Conservation (phyloP, 2,329 filamentous ascomycete genomes). For the Didymella exigua region DNA sequence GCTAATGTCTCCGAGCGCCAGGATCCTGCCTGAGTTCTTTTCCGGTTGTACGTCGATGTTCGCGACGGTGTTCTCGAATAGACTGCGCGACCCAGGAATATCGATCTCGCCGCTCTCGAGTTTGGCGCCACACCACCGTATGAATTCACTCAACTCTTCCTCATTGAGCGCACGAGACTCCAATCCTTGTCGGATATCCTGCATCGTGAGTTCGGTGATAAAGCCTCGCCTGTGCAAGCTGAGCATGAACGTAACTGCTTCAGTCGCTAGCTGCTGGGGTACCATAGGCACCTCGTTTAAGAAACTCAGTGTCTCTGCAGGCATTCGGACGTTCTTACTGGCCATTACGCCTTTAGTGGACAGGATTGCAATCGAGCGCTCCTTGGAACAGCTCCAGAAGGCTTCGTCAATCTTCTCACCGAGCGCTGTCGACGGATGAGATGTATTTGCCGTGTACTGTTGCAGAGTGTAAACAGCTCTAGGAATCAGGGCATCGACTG, state of each 20-base stretch:
- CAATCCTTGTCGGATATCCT: constrained; percentile 83
- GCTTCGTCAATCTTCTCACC: constrained; percentile 90
- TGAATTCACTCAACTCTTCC: constrained; percentile 78
- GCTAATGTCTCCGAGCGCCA: constrained; percentile 76
- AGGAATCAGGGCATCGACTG: constrained; percentile 70
- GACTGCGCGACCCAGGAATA: constrained; percentile 64
- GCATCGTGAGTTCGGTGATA: constrained; percentile 83
- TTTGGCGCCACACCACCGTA: constrained; percentile 81
- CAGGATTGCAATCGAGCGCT: constrained; percentile 78
- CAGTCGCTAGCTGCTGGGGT: constrained; percentile 73
- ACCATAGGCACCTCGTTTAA: constrained; percentile 87
- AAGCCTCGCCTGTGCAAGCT: constrained; percentile 84
- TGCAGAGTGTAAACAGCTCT: constrained; percentile 82
- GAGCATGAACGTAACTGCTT: constrained; percentile 72
- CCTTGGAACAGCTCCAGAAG: constrained; percentile 91
- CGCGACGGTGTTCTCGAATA: constrained; percentile 82
- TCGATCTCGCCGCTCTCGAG: constrained; percentile 76
- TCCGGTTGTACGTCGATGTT: constrained; percentile 61
- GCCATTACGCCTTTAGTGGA: constrained; percentile 86
- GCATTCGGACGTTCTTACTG: constrained; percentile 82
- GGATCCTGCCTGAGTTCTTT: constrained; percentile 67
- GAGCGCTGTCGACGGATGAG: constrained; percentile 83
- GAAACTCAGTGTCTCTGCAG: constrained; percentile 73
- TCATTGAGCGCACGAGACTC: constrained; percentile 81
- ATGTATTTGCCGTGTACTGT: constrained; percentile 87